A percentile compares a stretch with the other conserved stretches of the same genome.
These are phyloP conservation scores for Lathyrus tuberosus DNA, from an alignment of 306 rosid species.

Conservation along the genomic window DNA sequence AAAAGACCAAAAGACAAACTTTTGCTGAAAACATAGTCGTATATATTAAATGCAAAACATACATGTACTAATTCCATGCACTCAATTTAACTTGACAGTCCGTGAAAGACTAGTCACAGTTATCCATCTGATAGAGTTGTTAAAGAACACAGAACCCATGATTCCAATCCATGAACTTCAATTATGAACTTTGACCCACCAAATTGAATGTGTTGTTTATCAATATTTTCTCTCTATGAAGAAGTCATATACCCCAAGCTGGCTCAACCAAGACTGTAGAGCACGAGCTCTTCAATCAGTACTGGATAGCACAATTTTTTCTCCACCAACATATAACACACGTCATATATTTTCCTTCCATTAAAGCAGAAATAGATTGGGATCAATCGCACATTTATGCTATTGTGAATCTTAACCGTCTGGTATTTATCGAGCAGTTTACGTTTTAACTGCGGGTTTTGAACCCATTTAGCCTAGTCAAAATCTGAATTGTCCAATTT, in stretches of 20 bases:
- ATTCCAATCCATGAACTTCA: conserved; percentile 9
- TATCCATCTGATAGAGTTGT: conserved; percentile 5
- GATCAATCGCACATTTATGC: neutral
- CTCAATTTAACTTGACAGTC: neutral
- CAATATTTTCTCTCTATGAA: neutral
- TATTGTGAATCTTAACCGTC: neutral
- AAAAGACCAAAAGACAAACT: too few relatives aligned
- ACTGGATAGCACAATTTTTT: neutral
- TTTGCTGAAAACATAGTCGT: neutral
- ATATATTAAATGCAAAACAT: neutral
- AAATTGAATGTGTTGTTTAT: neutral
- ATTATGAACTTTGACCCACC: neutral
- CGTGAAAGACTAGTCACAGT: conserved; percentile 18
- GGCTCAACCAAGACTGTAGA: conserved; percentile 15
- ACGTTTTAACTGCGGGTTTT: neutral
- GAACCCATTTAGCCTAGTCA: neutral
- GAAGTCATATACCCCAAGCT: conserved; percentile 22
- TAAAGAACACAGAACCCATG: conserved; percentile 19
- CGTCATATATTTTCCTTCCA: conserved; percentile 9
- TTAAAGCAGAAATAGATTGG: conserved; percentile 1
- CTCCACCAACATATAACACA: conserved; percentile 4
- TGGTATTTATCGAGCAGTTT: neutral
- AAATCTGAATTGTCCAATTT: neutral
- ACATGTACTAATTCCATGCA: conserved; percentile 1
- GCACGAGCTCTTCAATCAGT: neutral